Evolutionary conservation across 225 moss, liverwort and hornwort species (phyloP), one percentile per base, ranked within the genome.

Genomic region (Polytrichum commune): DNA sequence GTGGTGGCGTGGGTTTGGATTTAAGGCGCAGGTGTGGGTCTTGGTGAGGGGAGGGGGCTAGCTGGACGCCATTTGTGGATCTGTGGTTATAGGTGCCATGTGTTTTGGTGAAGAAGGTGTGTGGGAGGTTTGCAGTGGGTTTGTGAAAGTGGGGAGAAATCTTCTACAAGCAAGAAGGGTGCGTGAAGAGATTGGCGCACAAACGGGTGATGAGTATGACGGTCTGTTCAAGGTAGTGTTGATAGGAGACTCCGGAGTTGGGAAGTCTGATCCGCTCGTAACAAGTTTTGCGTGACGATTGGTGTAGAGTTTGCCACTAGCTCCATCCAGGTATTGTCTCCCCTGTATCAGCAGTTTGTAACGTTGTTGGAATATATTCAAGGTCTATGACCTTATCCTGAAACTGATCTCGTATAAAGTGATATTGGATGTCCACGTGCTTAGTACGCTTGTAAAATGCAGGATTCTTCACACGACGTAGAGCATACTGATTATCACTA

Each of bases 241-340:
- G 18, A 85, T 87, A 62, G 76, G 56, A 55, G 70, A 77, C 66
- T 77, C 62, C 19, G 77, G 56, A 7, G 63, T 81, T 16, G 56
- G 62, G 8, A 81, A 74, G 38, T 77, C 63, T 1, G 54, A 68
- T 75, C 74, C 0, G 60, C 68, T 0, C 8, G 6, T 0, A 82
- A 69, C 16, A 72, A 68, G 1, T 75, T 72, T 35, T 32, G 68
- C 23, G 19, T 78, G 8, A 62, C 23, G 0, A 8, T 76, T n/a
- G 24, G 67, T 7, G 20, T 79, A 64, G 80, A 75, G 76, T 76
- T 73, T 5, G 77, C 77, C 53, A 77, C 77, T 61, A 0, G 25
- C 53, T 77, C 77, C 60, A 77, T 77, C 32, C 77, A 77, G 77
- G 76, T 77, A 69, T 18, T 33, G 55, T 57, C 18, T 28, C 18